Evolutionary conservation across 345 rosid species (phyloP), one percentile per base, ranked within the genome.

Genomic region (Bretschneidera sinensis): DNA sequence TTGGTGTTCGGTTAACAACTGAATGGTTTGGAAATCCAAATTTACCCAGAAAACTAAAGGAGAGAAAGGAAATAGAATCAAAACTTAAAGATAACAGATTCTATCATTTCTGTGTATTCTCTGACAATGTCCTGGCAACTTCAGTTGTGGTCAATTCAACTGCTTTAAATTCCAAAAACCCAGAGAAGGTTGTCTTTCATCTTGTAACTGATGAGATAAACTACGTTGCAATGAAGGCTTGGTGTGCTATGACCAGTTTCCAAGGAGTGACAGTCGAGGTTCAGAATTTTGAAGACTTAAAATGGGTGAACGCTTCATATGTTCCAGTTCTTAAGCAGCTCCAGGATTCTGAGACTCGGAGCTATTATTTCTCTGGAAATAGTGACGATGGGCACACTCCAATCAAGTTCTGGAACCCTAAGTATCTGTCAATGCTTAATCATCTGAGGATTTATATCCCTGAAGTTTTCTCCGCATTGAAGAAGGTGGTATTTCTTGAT

Each of bases 301-400:
- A 74, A 68, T 91, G 97, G 97, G 61, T 91, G 55, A 91, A 91
- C 76, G 97, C 91, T 62, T 85, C 94, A 56, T 91, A 88, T 70
- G 97, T 88, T 57, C 97, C 97, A 0, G 97, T 91, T 69, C 86
- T 91, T 23, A 91, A 88, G 84, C 97, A 91, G 80, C 86, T 91
- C 9, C 97, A 91, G 68, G 97, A 91, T 73, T 84, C 96, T 1
- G 94, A 86, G 43, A 91, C 97, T 8, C 87, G 88, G 71, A 88
- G 79, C 77, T 91, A 91, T 68, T 91, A 91, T 65, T 91, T 91
- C 76, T 91, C 97, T 1, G 96, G 97, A 39, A 81, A 78, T 61
- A 83, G 52, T 24, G 94, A 79, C 39, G 81, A 73, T 47, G 80
- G 85, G 0, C 74, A 71, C 71, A 91, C 97, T 21, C 97, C 97